Evolutionary conservation across 345 rosid species (phyloP).

Genomic region (Odontarrhena argentea): DNA sequence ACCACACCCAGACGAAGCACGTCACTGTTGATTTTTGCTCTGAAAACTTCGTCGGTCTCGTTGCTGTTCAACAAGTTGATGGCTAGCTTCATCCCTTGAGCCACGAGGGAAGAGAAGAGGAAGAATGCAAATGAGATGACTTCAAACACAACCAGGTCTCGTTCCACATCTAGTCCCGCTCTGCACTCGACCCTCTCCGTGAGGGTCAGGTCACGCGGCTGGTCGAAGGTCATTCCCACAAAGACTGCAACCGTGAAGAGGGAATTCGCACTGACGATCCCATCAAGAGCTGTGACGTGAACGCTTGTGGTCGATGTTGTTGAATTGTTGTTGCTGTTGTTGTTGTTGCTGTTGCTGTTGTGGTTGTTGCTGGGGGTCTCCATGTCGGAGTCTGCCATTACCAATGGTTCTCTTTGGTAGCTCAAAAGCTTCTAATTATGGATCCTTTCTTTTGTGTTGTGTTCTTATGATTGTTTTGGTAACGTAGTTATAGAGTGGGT

Average conservation of each 20-base stretch:
- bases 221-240: conserved; percentile 34
- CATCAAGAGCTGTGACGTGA: conserved; percentile 41
- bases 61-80: conserved; percentile 37
- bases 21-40: conserved; percentile 32
- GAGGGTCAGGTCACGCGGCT: conserved; percentile 35
- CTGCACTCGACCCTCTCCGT: conserved; percentile 29
- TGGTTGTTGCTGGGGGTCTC: conserved; percentile 26
- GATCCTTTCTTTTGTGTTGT: conserved; percentile 22
- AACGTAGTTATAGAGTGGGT: conserved; percentile 37
- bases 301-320: conserved; percentile 34
- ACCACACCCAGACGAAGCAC: conserved; percentile 41
- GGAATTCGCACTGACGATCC: conserved; percentile 37
- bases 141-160: conserved; percentile 36
- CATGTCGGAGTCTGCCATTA: conserved; percentile 39
- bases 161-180: conserved; percentile 37
- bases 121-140: conserved; percentile 41
- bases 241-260: conserved; percentile 44
- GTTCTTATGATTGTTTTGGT: conserved; percentile 13
- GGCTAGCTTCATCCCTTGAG: conserved; percentile 40
- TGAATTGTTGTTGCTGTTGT: background rate
- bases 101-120: conserved; percentile 42
- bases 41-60: conserved; percentile 33
- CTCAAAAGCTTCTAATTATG: conserved; percentile 11
- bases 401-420: conserved; percentile 12
- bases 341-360: background rate